Base-by-base conservation (phyloP, 1,139 yeast species). In the Yamadazyma triangularis region DNA sequence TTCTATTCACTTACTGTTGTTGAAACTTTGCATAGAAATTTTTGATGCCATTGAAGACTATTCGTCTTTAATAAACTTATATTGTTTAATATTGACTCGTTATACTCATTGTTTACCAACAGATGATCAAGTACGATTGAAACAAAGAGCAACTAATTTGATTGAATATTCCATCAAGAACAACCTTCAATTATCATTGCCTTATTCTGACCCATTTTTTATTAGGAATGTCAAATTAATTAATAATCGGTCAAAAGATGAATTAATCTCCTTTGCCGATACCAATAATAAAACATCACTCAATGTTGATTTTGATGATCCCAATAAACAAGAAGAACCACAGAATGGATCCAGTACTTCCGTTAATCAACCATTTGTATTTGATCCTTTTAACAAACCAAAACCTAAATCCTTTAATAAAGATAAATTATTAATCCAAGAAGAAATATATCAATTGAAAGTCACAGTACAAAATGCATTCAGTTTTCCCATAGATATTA, bases 401-500 rank as follows among this genome's bases (percentile, higher is more conserved):
- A 18, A n/a, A 14, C 23, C 41, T 6, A 30, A 35, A 4, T 12
- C 33, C 0, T 30, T 47, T 4, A 53, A 51, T 28, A 52, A 51
- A 20, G 67, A 64, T 11, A 51, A 56, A 16, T 53, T 71, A 9
- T 44, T 79, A 11, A 73, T 80, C 2, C 71, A 69, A 37, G 79
- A 74, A 31, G 87, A 81, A 31, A 54, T 65, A 9, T 69, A 70
- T 20, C 77, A 72, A 40, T 57, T 82, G 19, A 55, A 64, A 13
- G 60, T 86, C 1, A 62, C 68, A 2, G 48, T 91, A 8, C 91
- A 84, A 47, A 91, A 91, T 48, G 95, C 96, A 2, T 87, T 78
- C 56, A 73, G 77, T 8, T 87, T 86, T 53, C 87, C 81, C 29
- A 57, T 89, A 8, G 81, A 77, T 27, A 60, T 91, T 4, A 62